Percentiles rank a stretch among this genome's conserved stretches.
Conservation (phyloP, 2,329 filamentous ascomycete species). For the Penicillium sclerotiorum region DNA sequence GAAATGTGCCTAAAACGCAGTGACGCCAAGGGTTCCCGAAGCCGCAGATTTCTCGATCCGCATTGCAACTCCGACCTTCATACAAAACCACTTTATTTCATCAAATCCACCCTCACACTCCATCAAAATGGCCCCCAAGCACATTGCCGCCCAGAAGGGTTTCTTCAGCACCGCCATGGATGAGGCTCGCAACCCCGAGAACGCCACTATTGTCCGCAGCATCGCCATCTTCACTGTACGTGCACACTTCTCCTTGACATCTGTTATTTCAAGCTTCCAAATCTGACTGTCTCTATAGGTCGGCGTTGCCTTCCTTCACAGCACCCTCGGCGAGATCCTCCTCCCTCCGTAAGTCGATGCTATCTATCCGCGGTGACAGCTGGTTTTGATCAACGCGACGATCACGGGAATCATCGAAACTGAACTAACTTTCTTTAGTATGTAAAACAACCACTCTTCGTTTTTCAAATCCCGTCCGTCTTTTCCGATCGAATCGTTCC, state of each 20-base stretch:
- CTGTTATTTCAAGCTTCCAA: not conserved
- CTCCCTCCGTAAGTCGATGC: constrained; percentile 58
- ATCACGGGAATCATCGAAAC: not conserved
- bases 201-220: constrained; percentile 69
- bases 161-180: constrained; percentile 63
- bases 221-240: constrained; percentile 69
- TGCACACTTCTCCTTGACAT: constrained; percentile 15
- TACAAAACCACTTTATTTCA: constrained; percentile 4
- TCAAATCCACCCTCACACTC: constrained; percentile 1
- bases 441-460: constrained; percentile 14
- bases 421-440: constrained; percentile 12
- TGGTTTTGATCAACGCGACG: not conserved
- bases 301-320: constrained; percentile 68
- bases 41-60: constrained; percentile 37
- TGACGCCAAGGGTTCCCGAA: constrained; percentile 22
- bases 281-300: constrained; percentile 47
- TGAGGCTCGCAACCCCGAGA: constrained; percentile 66
- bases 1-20: constrained; percentile 32
- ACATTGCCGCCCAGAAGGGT: constrained; percentile 53
- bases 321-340: constrained; percentile 68
- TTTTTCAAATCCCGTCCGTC: not conserved
- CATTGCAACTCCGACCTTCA: constrained; percentile 8
- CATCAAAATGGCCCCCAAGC: constrained; percentile 64
- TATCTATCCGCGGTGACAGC: constrained; percentile 23
- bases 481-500: constrained; percentile 13